Evolutionary conservation across 306 rosid genomes (phyloP).

Genomic region (Medicago lupulina): DNA sequence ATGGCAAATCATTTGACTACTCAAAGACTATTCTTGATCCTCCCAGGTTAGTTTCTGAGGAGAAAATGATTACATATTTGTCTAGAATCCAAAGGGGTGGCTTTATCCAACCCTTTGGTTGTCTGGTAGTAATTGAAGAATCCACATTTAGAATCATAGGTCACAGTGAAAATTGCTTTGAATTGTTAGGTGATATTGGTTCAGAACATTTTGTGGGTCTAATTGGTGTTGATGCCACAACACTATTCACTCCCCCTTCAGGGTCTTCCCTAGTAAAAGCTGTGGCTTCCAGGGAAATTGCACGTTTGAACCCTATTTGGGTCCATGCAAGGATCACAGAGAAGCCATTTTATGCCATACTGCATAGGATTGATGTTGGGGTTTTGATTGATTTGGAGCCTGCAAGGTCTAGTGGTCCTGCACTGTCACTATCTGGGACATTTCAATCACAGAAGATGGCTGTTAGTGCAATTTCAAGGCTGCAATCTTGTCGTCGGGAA

Average conservation of each 20-base stretch:
- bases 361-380: conserved; percentile 87
- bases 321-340: conserved; percentile 59
- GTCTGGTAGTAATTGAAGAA: conserved; percentile 73
- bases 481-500: conserved; percentile 79
- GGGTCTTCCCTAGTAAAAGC: conserved; percentile 69
- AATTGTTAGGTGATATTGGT: conserved; percentile 44
- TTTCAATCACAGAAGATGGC: conserved; percentile 88
- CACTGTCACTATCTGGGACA: conserved; percentile 77
- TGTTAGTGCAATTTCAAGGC: conserved; percentile 80
- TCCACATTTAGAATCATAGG: conserved; percentile 59
- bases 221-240: conserved; percentile 68
- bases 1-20: conserved; percentile 77
- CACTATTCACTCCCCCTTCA: conserved; percentile 71
- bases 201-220: conserved; percentile 38
- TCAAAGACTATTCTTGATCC: conserved; percentile 54
- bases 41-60: conserved; percentile 60
- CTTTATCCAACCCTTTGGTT: conserved; percentile 74
- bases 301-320: conserved; percentile 76
- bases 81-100: conserved; percentile 82
- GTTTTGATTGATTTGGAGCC: conserved; percentile 88
- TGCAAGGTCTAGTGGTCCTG: conserved; percentile 65
- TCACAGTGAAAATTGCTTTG: conserved; percentile 73
- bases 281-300: conserved; percentile 60
- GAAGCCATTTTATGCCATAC: conserved; percentile 80
- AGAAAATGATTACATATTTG: conserved; percentile 63